Conservation (phyloP, 352 stramenopile species). For the Globisporangium radiosum region DNA sequence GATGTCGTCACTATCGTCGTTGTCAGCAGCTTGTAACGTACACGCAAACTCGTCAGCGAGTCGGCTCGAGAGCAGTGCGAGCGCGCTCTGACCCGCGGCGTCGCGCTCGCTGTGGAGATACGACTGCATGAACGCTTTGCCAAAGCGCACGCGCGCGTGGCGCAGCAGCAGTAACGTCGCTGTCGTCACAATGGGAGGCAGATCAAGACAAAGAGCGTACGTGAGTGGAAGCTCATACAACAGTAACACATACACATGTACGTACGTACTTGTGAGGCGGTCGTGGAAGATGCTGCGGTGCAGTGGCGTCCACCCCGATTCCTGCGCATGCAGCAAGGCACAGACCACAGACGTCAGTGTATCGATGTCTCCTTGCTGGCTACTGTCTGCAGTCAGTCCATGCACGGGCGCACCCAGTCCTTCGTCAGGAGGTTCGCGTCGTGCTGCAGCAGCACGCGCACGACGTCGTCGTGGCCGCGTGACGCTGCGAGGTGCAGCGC, state of each 20-base stretch:
- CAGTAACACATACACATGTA: neutral
- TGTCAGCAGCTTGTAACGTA: neutral
- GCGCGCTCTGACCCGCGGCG: conserved; percentile 45
- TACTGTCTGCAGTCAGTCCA: too few relatives aligned
- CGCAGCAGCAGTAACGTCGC: conserved; percentile 66
- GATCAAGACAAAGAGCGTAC: conserved; percentile 6
- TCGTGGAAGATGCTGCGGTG: conserved; percentile 69
- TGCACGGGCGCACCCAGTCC: conserved; percentile 47
- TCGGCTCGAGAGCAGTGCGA: conserved; percentile 50
- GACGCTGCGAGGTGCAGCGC: conserved; percentile 64
- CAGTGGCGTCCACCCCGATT: conserved; percentile 77
- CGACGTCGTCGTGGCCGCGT: conserved; percentile 42
- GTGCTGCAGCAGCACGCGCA: conserved; percentile 48
- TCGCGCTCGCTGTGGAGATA: conserved; percentile 49
- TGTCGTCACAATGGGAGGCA: conserved; percentile 16
- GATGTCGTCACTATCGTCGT: neutral
- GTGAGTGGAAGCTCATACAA: neutral
- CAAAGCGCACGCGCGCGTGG: conserved; percentile 41
- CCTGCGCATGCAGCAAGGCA: conserved; percentile 23
- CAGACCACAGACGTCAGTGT: conserved; percentile 11
- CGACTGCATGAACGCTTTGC: conserved; percentile 39
- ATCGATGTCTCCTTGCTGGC: too few relatives aligned
- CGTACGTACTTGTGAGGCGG: conserved; percentile 54
- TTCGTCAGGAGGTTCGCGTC: conserved; percentile 37
- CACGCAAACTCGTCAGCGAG: conserved; percentile 7